These are phyloP conservation scores for Lycium ferocissimum DNA, from an alignment of 257 asterid genomes.

Conservation along the genomic window DNA sequence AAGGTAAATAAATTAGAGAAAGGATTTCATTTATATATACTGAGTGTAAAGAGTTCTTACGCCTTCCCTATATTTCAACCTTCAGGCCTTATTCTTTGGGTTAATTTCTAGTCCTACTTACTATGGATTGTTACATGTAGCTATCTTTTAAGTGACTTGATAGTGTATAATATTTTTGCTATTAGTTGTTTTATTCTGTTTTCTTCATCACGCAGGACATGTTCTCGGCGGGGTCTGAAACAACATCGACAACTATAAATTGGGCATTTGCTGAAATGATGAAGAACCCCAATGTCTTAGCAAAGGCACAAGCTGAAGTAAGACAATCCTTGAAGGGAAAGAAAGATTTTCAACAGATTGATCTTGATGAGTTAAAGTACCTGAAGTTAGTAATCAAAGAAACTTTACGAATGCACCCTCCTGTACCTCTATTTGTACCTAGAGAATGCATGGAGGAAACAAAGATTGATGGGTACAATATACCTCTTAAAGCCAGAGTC, in stretches of 20 bases:
- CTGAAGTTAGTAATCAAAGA: not conserved
- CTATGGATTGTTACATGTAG: not conserved
- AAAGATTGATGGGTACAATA: not conserved
- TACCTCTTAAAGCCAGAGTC: not conserved
- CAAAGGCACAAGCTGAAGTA: not conserved
- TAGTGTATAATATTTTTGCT: not conserved
- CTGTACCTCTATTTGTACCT: not conserved
- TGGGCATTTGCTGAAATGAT: not conserved
- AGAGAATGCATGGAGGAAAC: not conserved
- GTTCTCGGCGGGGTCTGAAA: not conserved
- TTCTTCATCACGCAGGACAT: not conserved
- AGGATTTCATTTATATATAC: not conserved
- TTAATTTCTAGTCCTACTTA: not conserved
- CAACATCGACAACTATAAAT: not conserved
- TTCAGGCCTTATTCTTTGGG: not conserved
- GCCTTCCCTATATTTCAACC: not conserved
- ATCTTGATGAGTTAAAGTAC: not conserved
- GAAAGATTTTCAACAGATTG: not conserved
- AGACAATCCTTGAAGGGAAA: not conserved
- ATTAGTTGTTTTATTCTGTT: not conserved
- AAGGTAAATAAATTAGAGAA: not conserved
- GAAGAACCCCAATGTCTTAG: not conserved
- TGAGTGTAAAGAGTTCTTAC: not conserved
- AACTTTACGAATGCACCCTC: not conserved
- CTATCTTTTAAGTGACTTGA: not conserved